These are phyloP conservation scores for Pseudozyma tsukubaensis DNA, from an alignment of 1,284 basidiomycete genomes.

Conservation along the genomic window DNA sequence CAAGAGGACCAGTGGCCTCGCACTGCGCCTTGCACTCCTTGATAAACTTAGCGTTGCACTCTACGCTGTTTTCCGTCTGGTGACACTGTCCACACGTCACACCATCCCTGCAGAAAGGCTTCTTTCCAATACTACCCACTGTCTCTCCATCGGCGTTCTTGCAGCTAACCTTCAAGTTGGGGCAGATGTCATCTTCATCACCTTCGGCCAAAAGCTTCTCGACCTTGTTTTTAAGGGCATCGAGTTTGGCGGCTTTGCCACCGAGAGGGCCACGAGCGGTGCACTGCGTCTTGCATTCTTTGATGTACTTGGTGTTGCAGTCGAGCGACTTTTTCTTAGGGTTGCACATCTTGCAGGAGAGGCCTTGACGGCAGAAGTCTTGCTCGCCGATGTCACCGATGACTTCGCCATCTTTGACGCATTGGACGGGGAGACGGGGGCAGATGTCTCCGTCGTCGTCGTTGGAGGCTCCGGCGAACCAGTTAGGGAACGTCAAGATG, in stretches of 20 bases:
- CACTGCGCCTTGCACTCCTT: slow-evolving; percentile 48
- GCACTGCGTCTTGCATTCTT: slow-evolving; percentile 41
- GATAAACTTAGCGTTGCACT: slow-evolving; percentile 48
- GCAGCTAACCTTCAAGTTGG: slow-evolving; percentile 50
- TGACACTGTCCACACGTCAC: slow-evolving; percentile 43
- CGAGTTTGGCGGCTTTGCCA: slow-evolving; percentile 21
- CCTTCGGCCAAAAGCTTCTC: slow-evolving; percentile 5
- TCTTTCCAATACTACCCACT: slow-evolving; percentile 49
- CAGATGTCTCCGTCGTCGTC: slow-evolving; percentile 44
- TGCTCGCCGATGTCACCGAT: slow-evolving; percentile 50
- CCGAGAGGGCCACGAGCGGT: slow-evolving; percentile 49
- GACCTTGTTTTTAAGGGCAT: neutral
- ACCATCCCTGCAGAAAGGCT: slow-evolving; percentile 48
- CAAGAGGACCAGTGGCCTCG: slow-evolving; percentile 51
- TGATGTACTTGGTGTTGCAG: slow-evolving; percentile 52
- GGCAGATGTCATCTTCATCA: slow-evolving; percentile 52
- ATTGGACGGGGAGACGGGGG: slow-evolving; percentile 37
- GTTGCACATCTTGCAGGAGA: slow-evolving; percentile 31
- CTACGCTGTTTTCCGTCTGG: slow-evolving; percentile 49
- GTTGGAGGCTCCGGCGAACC: slow-evolving; percentile 24
- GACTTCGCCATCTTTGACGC: slow-evolving; percentile 46
- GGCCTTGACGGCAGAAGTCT: slow-evolving; percentile 38
- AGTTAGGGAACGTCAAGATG: slow-evolving; percentile 44
- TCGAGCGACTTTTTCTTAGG: slow-evolving; percentile 48
- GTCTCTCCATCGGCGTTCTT: slow-evolving; percentile 44